Conservation (phyloP, 352 stramenopile species). For the Pythium sp. region DNA sequence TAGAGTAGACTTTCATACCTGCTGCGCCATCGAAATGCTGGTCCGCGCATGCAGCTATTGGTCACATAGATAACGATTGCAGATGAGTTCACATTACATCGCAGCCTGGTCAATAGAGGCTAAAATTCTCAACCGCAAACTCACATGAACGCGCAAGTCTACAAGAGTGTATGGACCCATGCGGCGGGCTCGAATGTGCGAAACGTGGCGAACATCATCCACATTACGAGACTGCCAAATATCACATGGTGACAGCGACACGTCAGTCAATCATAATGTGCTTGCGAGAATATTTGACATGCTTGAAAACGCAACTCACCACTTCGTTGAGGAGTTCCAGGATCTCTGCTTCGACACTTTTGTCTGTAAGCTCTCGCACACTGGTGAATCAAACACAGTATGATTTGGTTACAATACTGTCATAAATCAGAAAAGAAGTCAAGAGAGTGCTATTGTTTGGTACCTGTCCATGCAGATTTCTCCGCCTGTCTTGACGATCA, state of each 20-base stretch:
- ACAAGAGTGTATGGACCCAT: constrained; percentile 89
- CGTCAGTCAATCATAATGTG: background rate
- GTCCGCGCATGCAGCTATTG: constrained; percentile 65
- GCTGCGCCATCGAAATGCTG: constrained; percentile 83
- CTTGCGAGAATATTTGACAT: background rate
- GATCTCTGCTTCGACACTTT: constrained; percentile 78
- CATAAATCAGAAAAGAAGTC: background rate
- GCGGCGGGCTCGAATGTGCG: constrained; percentile 74
- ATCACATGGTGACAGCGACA: background rate
- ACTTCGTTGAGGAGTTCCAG: constrained; percentile 73
- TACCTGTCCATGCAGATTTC: constrained; percentile 83
- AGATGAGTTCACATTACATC: background rate
- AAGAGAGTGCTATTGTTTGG: background rate
- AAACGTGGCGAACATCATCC: constrained; percentile 75
- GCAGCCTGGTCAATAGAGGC: background rate
- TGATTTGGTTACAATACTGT: background rate
- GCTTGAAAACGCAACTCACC: constrained; percentile 26
- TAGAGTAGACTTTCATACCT: constrained; percentile 28
- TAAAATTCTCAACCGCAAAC: constrained; percentile 12
- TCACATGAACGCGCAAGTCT: constrained; percentile 80
- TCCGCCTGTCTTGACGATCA: constrained; percentile 88
- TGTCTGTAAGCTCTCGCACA: constrained; percentile 82
- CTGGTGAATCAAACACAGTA: constrained; percentile 20
- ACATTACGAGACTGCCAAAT: constrained; percentile 64
- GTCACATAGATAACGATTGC: background rate